Conservation (phyloP, 768 basidiomycete genomes). For the Saitozyma podzolica region DNA sequence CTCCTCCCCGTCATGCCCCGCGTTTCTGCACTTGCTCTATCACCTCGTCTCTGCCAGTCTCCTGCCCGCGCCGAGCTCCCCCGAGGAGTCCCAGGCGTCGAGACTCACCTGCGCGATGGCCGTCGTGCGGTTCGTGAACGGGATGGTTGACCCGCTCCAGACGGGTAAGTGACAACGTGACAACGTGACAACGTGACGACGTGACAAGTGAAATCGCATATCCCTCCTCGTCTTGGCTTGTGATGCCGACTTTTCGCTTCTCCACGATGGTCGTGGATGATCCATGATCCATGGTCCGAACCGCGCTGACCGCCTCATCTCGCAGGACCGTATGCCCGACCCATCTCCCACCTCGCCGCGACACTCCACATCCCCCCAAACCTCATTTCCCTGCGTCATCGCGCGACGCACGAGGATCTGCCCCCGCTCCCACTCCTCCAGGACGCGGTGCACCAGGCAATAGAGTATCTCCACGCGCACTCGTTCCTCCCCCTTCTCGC, state of each 20-base stretch:
- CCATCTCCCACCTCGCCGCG: slow-evolving; percentile 82
- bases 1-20: slow-evolving; percentile 46
- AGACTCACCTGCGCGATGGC: slow-evolving; percentile 79
- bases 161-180: slow-evolving; percentile 57
- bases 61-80: slow-evolving; percentile 23
- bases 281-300: not conserved
- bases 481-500: slow-evolving; percentile 69
- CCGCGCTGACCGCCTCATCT: not conserved
- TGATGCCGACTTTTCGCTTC: not conserved
- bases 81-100: slow-evolving; percentile 51
- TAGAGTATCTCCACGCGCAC: slow-evolving; percentile 32
- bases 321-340: slow-evolving; percentile 72
- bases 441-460: slow-evolving; percentile 58
- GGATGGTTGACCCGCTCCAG: slow-evolving; percentile 91
- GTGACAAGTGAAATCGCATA: not conserved
- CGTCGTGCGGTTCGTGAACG: slow-evolving; percentile 86
- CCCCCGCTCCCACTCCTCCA: slow-evolving; percentile 78
- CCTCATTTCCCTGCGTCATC: slow-evolving; percentile 90
- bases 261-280: not conserved
- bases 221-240: not conserved
- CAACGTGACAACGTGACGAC: too few relatives aligned
- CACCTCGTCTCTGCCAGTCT: slow-evolving; percentile 42
- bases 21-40: slow-evolving; percentile 46
- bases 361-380: slow-evolving; percentile 82
- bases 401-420: slow-evolving; percentile 92